Conservation (phyloP, 1,284 basidiomycete genomes). For the Rhodotorula sp. region DNA sequence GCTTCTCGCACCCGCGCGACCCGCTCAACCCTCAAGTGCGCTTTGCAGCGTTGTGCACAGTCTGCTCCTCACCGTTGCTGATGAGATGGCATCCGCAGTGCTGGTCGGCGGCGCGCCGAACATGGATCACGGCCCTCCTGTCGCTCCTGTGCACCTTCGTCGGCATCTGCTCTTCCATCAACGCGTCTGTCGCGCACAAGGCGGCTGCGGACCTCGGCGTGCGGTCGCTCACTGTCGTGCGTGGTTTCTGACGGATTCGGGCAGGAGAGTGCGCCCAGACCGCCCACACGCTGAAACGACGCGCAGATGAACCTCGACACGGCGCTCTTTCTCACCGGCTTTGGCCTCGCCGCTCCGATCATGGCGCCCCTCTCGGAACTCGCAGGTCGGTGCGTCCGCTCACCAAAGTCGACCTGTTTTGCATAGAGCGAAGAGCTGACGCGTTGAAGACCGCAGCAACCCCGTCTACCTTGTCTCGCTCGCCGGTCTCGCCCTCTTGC, state of each 20-base stretch:
- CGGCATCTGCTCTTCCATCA: slow-evolving; percentile 12
- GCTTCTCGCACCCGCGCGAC: slow-evolving; percentile 5
- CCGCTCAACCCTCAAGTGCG: slow-evolving; percentile 12
- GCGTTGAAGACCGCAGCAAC: background rate
- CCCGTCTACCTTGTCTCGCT: slow-evolving; percentile 26
- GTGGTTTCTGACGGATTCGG: background rate
- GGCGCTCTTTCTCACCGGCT: slow-evolving; percentile 23
- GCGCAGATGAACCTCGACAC: slow-evolving; percentile 25
- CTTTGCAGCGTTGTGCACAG: background rate
- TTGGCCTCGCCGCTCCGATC: slow-evolving; percentile 22
- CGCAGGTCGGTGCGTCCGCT: slow-evolving; percentile 1
- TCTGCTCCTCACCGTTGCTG: background rate
- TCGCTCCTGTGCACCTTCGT: slow-evolving; percentile 8
- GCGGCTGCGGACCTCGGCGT: slow-evolving; percentile 8
- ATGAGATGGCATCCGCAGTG: background rate
- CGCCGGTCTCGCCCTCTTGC: slow-evolving; percentile 10
- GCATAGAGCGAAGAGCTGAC: background rate
- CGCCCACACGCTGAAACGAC: no score
- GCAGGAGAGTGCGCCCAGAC: background rate
- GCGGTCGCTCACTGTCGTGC: background rate
- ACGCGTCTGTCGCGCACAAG: background rate
- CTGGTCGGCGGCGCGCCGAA: background rate
- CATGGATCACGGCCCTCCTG: background rate
- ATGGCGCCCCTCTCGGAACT: slow-evolving; percentile 19
- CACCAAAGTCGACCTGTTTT: accelerated